These are phyloP conservation scores for Asclepias syriaca DNA, from an alignment of 257 asterid genomes.

Conservation along the genomic window DNA sequence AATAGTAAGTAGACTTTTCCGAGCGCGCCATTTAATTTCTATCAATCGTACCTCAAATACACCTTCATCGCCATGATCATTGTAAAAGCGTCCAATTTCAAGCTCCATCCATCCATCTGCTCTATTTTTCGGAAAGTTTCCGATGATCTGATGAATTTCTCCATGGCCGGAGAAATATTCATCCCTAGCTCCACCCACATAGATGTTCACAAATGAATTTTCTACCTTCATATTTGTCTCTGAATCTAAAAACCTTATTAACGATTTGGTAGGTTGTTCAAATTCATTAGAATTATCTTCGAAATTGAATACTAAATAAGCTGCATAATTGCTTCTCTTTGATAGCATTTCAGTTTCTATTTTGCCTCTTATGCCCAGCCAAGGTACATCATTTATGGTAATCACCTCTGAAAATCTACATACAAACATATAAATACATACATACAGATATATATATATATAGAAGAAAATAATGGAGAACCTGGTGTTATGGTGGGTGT, in stretches of 20 bases:
- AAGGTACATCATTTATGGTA: constrained; percentile 11
- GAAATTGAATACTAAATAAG: constrained; percentile 22
- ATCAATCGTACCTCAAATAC: constrained; percentile 29
- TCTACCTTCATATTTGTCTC: constrained; percentile 13
- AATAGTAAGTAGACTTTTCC: constrained; percentile 16
- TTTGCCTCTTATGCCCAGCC: constrained; percentile 31
- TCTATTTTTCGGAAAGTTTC: constrained; percentile 13
- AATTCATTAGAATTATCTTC: constrained; percentile 11
- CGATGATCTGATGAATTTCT: background rate
- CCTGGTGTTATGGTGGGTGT: constrained; percentile 46
- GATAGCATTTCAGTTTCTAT: constrained; percentile 21
- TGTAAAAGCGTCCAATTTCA: constrained; percentile 25
- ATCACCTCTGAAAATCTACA: constrained; percentile 28
- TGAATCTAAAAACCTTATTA: constrained; percentile 12
- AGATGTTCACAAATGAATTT: background rate
- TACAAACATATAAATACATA: too few relatives aligned
- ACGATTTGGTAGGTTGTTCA: background rate
- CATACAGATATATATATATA: too few relatives aligned
- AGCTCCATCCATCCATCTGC: constrained; percentile 35
- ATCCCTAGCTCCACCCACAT: background rate
- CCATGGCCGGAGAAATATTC: background rate
- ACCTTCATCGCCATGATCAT: constrained; percentile 20
- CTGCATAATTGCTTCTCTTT: constrained; percentile 18
- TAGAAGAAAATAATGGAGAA: background rate
- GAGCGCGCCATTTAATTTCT: constrained; percentile 1